Evolutionary conservation across 768 basidiomycete species (phyloP).

Genomic region (Kondoa malvinella): DNA sequence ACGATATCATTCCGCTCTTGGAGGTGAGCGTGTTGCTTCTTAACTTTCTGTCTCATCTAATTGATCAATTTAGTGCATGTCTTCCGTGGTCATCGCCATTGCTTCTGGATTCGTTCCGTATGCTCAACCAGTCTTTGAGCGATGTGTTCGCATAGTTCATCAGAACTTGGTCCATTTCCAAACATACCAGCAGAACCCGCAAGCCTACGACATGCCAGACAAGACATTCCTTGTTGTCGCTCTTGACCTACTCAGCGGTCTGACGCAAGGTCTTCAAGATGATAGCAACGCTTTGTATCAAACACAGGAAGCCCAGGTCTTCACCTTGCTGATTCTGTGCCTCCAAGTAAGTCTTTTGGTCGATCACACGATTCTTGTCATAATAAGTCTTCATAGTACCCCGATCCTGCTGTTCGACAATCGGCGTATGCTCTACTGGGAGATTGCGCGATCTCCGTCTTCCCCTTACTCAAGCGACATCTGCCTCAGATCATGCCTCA

Average conservation of each 20-base stretch:
- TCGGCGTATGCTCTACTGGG: constrained; percentile 97
- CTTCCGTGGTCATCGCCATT: constrained; percentile 92
- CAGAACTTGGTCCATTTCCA: constrained; percentile 68
- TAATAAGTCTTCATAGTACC: constrained; percentile 41
- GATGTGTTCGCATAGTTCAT: constrained; percentile 74
- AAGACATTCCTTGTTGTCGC: constrained; percentile 94
- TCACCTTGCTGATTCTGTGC: constrained; percentile 68
- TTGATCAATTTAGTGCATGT: constrained; percentile 55
- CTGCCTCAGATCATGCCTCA: constrained; percentile 80
- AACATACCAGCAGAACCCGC: constrained; percentile 66
- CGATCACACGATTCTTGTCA: not conserved
- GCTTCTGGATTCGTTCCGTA: constrained; percentile 74
- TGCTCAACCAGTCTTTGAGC: constrained; percentile 76
- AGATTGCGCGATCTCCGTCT: constrained; percentile 93
- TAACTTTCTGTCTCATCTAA: not conserved
- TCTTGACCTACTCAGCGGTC: constrained; percentile 84
- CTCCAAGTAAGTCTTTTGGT: constrained; percentile 41
- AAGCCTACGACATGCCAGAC: constrained; percentile 67
- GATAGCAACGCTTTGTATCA: constrained; percentile 56
- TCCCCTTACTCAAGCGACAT: constrained; percentile 62
- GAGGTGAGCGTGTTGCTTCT: constrained; percentile 46
- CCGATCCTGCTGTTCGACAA: constrained; percentile 85
- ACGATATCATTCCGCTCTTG: constrained; percentile 79
- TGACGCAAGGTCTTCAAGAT: constrained; percentile 81
- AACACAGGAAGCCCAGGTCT: constrained; percentile 53